Evolutionary conservation across 2,329 filamentous ascomycete species (phyloP).

Genomic region (Drechslerella dactyloides): DNA sequence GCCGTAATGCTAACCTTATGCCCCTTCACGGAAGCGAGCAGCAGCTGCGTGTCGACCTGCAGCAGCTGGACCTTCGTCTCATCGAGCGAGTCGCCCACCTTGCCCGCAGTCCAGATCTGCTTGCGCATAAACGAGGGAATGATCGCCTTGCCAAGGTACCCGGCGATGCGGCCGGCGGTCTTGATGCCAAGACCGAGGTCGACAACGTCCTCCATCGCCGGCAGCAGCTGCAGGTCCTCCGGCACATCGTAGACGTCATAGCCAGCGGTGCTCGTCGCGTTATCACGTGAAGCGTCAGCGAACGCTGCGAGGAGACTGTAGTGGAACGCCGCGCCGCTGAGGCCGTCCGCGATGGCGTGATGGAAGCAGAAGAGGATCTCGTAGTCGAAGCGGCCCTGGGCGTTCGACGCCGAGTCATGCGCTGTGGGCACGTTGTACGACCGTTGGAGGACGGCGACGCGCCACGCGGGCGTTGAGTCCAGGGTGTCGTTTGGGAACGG

Average conservation of each 20-base stretch:
- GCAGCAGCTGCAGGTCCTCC: constrained; percentile 24
- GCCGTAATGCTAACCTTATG: constrained; percentile 34
- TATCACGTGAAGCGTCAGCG: constrained; percentile 51
- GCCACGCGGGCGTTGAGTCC: constrained; percentile 25
- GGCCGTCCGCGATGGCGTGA: constrained; percentile 65
- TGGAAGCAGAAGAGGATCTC: constrained; percentile 62
- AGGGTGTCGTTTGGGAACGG: constrained; percentile 23
- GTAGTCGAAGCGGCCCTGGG: constrained; percentile 58
- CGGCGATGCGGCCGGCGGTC: constrained; percentile 25
- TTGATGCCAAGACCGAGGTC: constrained; percentile 37
- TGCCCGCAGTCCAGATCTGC: constrained; percentile 22
- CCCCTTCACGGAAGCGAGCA: not conserved
- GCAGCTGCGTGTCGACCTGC: constrained; percentile 1
- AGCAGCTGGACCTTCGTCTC: constrained; percentile 8
- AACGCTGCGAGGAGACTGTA: constrained; percentile 61
- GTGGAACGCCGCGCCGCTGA: constrained; percentile 63
- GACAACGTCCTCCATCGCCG: constrained; percentile 31
- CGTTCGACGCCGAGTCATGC: constrained; percentile 23
- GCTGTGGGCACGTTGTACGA: constrained; percentile 45
- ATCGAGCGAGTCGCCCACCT: constrained; percentile 11
- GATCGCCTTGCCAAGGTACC: constrained; percentile 20
- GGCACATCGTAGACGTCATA: constrained; percentile 27
- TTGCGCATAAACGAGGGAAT: constrained; percentile 35
- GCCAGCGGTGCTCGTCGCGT: not conserved
- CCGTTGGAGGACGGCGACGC: constrained; percentile 24